A percentile compares a stretch with the other conserved stretches of the same genome.
Conservation (phyloP, 2,329 filamentous ascomycete genomes). For the Truncatella angustata region DNA sequence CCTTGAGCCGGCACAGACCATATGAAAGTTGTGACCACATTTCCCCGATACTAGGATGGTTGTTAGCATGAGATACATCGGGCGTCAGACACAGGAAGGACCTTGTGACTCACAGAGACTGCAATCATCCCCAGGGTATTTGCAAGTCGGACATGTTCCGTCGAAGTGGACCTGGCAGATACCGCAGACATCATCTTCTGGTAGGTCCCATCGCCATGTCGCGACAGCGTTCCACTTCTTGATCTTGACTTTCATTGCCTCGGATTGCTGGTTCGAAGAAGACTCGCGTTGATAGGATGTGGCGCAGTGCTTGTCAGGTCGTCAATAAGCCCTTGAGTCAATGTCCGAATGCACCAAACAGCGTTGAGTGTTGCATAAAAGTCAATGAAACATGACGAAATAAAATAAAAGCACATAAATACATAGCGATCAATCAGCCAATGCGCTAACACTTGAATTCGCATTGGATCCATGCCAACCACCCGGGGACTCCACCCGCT, state of each 20-base stretch:
- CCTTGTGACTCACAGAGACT: slow-evolving; percentile 74
- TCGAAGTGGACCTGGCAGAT: slow-evolving; percentile 99
- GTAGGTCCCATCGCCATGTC: slow-evolving; percentile 96
- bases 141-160: slow-evolving; percentile 95
- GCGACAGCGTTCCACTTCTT: slow-evolving; percentile 92
- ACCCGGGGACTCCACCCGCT: slow-evolving; percentile 2
- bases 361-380: background rate
- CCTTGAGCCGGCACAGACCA: slow-evolving; percentile 67
- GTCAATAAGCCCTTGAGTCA: no score
- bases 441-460: slow-evolving; percentile 2
- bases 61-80: slow-evolving; percentile 5
- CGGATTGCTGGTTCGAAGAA: no score
- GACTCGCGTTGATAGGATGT: no score
- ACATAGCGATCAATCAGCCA: background rate
- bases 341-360: background rate
- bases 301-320: no score
- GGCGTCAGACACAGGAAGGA: no score
- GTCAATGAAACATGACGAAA: no score
- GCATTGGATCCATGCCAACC: background rate
- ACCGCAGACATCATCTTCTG: slow-evolving; percentile 95
- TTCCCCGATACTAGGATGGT: slow-evolving; percentile 75
- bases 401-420: no score
- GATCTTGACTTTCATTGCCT: slow-evolving; percentile 88
- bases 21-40: slow-evolving; percentile 97
- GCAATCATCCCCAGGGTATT: slow-evolving; percentile 96